Percentiles rank a stretch among this genome's conserved stretches.
Conservation (phyloP, 2,329 filamentous ascomycete species). For the Dryadomyces sulphureus region DNA sequence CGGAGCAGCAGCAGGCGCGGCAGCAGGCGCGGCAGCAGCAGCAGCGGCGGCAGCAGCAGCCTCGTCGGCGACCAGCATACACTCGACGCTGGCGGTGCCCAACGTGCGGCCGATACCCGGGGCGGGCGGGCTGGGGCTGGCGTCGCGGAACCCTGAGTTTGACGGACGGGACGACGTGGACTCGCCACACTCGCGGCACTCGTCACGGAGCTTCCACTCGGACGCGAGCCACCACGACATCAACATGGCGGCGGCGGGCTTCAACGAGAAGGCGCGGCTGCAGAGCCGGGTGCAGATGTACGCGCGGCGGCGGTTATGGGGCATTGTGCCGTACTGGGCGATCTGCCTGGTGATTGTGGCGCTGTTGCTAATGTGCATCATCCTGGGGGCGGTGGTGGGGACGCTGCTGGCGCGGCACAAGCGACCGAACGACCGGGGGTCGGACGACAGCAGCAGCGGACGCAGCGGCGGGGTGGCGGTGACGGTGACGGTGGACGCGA, state of each 20-base stretch:
- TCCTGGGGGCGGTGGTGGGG: conserved; percentile 43
- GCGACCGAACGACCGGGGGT: conserved; percentile 6
- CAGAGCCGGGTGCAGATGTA: conserved; percentile 37
- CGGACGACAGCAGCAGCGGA: not conserved
- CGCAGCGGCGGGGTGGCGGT: conserved; percentile 7
- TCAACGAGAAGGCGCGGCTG: conserved; percentile 34
- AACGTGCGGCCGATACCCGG: conserved; percentile 26
- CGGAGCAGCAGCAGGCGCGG: not conserved
- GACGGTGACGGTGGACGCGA: conserved; percentile 31
- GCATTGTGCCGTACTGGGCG: conserved; percentile 47
- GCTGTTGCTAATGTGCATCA: conserved; percentile 35
- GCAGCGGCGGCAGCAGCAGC: conserved; percentile 7
- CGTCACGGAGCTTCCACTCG: conserved; percentile 33
- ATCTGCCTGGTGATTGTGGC: conserved; percentile 33
- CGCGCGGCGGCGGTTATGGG: conserved; percentile 40
- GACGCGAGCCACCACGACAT: conserved; percentile 39
- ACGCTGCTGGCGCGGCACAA: conserved; percentile 24
- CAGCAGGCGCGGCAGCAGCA: not conserved
- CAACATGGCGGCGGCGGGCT: conserved; percentile 26
- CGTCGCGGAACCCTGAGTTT: conserved; percentile 48
- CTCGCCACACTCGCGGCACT: conserved; percentile 34
- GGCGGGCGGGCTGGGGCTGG: conserved; percentile 46
- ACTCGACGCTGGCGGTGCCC: not conserved
- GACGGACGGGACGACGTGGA: conserved; percentile 41
- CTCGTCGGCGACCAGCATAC: conserved; percentile 2